phyloP scores from a whole-genome alignment of 139 green algal genomes.

The Pycnococcus provasolii region DNA sequence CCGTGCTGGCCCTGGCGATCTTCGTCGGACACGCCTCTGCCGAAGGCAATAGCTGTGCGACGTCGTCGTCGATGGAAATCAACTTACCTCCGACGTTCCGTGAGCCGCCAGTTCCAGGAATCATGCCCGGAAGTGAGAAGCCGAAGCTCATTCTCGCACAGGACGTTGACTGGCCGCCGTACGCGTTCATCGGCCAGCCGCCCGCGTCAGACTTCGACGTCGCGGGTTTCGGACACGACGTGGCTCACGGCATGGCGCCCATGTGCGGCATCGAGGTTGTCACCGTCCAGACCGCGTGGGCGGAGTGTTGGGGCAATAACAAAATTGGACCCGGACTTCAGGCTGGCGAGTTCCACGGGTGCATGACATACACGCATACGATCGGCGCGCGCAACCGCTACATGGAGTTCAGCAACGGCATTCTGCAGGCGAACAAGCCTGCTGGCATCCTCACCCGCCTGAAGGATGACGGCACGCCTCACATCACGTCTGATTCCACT shows the following conservation, averaged over 20 bases:
- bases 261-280: background rate
- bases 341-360: background rate
- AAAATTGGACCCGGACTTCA: background rate
- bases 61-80: no score
- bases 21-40: no score
- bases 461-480: background rate
- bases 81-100: no score
- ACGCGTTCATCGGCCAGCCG: background rate
- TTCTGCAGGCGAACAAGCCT: slow-evolving; percentile 1
- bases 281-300: background rate
- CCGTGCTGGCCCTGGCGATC: no score
- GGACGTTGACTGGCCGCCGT: background rate
- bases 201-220: background rate
- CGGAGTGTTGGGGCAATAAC: background rate
- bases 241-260: background rate
- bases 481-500: background rate
- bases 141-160: slow-evolving; percentile 1
- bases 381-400: background rate
- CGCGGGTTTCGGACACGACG: background rate
- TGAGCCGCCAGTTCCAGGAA: background rate
- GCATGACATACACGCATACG: slow-evolving; percentile 2
- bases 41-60: no score
- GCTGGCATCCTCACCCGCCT: background rate
- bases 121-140: background rate
- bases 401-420: slow-evolving; percentile 1